Base-by-base conservation (phyloP, 2,329 filamentous ascomycete genomes). In the Alternaria gaisen region DNA sequence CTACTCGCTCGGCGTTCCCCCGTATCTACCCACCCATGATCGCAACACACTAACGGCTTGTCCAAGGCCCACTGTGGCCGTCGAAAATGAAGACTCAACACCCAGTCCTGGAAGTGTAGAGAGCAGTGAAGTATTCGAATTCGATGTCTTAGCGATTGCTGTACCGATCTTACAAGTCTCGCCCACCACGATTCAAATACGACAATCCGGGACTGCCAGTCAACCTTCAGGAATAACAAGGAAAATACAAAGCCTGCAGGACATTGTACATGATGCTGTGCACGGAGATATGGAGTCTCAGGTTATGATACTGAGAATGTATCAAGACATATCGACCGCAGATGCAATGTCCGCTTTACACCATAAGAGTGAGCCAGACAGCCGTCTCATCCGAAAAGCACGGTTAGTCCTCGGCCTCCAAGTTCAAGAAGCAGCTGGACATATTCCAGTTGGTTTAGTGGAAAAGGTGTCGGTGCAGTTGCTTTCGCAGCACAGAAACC, bases 391-490 rank as follows among this genome's bases (percentile, higher is more conserved):
- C 30, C 24, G 18, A 10, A 56, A 40, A 20, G 53, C 58, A 2
- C 44, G 46, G 11, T 22, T 57, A 28, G 40, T 57, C 10, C n/a
- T 60, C 1, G 58, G 52, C 0, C 40, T 60, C 10, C 26, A 30
- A n/a, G 34, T 46, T 4, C 53, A 57, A 20, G 50, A 20, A 8
- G 36, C 28, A 3, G 57, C 36, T 1, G 38, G 53, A 10, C 38
- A 30, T 10, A 36, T 60, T 10, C 28, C 44, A n/a, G 11, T 7
- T 4, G 32, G 11, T 22, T 36, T 51, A 1, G 38, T 40, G 11
- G 58, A 57, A 7, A 51, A 12, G 10, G 43, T 60, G 12, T 34
- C 26, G 6, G 24, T 28, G 30, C 38, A 46, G 40, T 22, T 60
- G 11, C 43, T 56, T 47, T 30, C 32, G 3, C 38, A 20, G 14